phyloP scores from a whole-genome alignment of 1,284 basidiomycete species.

The Ustilago cynodontis region DNA sequence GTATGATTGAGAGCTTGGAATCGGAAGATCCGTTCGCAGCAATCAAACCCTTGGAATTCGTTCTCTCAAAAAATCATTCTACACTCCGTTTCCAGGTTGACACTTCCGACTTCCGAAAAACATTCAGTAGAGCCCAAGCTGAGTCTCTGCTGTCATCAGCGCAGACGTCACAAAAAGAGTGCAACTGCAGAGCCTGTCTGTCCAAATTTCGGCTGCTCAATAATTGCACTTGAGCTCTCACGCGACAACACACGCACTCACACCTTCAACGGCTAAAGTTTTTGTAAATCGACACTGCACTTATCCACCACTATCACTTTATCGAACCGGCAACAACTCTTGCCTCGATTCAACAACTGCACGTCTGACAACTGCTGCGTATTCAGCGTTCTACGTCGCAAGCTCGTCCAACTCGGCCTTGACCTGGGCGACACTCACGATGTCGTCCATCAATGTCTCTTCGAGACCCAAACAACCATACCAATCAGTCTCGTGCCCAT shows the following conservation, averaged over 20 bases:
- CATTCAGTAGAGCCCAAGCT: background rate
- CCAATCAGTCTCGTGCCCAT: conserved; percentile 60
- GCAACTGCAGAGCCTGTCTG: background rate
- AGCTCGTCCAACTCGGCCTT: too few species aligned
- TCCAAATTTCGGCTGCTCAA: conserved; percentile 4
- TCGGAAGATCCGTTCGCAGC: conserved; percentile 8
- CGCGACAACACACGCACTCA: conserved; percentile 16
- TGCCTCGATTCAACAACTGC: too few species aligned
- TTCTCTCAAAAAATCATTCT: conserved; percentile 1
- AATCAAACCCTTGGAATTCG: background rate
- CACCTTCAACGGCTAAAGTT: background rate
- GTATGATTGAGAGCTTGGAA: background rate
- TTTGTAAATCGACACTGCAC: background rate
- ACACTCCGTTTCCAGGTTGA: conserved; percentile 6
- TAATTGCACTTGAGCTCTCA: conserved; percentile 11
- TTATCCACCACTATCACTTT: conserved; percentile 1
- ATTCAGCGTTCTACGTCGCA: too few species aligned
- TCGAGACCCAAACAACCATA: conserved; percentile 65
- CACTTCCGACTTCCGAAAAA: conserved; percentile 37
- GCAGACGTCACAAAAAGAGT: background rate
- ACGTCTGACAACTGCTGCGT: too few species aligned
- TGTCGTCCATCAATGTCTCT: conserved; percentile 46
- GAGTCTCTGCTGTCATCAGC: background rate
- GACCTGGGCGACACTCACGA: conserved; percentile 11
- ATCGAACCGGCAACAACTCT: too few species aligned